These are phyloP conservation scores for Lachnellula willkommii DNA, from an alignment of 2,329 filamentous ascomycete species.

Conservation along the genomic window DNA sequence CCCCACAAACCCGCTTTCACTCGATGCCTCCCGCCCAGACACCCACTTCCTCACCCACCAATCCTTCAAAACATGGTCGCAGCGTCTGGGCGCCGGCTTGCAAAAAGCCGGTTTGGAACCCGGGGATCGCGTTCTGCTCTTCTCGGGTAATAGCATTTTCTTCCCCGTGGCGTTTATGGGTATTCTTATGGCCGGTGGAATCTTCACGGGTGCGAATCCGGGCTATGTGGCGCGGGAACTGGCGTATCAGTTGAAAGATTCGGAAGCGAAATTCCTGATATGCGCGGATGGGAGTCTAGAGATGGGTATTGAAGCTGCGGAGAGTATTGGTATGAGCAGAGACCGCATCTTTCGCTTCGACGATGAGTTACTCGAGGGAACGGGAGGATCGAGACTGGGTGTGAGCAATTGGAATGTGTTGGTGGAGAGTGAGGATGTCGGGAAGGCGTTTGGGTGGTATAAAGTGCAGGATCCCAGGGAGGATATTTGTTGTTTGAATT, in stretches of 20 bases:
- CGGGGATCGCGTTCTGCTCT: slow-evolving; percentile 69
- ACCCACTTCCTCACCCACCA: slow-evolving; percentile 59
- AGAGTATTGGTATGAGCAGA: slow-evolving; percentile 47
- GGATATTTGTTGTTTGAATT: slow-evolving; percentile 65
- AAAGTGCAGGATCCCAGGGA: slow-evolving; percentile 34
- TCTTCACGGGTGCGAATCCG: slow-evolving; percentile 74
- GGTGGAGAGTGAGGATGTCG: slow-evolving; percentile 46
- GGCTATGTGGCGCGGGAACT: slow-evolving; percentile 65
- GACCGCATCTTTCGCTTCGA: slow-evolving; percentile 63
- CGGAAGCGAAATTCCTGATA: slow-evolving; percentile 61
- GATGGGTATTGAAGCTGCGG: slow-evolving; percentile 61
- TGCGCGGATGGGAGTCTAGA: slow-evolving; percentile 55
- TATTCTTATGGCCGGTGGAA: slow-evolving; percentile 68
- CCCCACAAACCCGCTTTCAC: slow-evolving; percentile 42
- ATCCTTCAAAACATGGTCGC: slow-evolving; percentile 63
- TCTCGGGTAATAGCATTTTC: slow-evolving; percentile 68
- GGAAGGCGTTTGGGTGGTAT: slow-evolving; percentile 55
- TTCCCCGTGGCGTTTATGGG: slow-evolving; percentile 68
- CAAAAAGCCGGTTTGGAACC: slow-evolving; percentile 56
- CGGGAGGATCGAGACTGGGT: slow-evolving; percentile 33
- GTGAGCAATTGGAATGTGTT: slow-evolving; percentile 61
- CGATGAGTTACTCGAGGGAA: slow-evolving; percentile 43
- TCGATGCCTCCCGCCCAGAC: slow-evolving; percentile 63
- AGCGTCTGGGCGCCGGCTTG: slow-evolving; percentile 66
- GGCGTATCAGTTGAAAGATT: slow-evolving; percentile 69